These are phyloP conservation scores for Irpex sp. DNA, from an alignment of 1,284 basidiomycete species.

Conservation along the genomic window DNA sequence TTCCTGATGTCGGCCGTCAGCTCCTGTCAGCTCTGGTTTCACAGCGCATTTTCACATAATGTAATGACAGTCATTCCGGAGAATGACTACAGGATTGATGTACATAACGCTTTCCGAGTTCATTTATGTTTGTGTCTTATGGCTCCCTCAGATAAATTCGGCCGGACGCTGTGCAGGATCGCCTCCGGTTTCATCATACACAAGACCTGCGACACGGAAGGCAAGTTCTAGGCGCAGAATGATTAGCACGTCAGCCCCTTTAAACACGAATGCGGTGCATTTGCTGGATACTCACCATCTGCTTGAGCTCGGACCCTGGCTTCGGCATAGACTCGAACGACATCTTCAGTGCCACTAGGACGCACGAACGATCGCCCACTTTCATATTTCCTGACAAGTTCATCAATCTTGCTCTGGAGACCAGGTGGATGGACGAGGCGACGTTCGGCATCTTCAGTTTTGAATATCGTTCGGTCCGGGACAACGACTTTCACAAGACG, in stretches of 20 bases:
- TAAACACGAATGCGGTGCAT: constrained; percentile 1
- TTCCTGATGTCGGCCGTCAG: not conserved
- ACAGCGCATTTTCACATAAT: too few relatives aligned
- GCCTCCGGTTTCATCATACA: constrained; percentile 77
- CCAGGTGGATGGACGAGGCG: constrained; percentile 78
- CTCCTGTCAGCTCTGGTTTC: not conserved
- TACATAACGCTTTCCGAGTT: not conserved
- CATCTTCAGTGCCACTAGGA: constrained; percentile 98
- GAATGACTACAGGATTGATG: too few relatives aligned
- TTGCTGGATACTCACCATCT: constrained; percentile 60
- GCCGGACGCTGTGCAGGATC: constrained; percentile 64
- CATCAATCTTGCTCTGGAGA: constrained; percentile 86
- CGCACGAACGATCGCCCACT: constrained; percentile 91
- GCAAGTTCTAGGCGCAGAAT: constrained; percentile 59
- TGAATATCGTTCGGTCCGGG: constrained; percentile 79
- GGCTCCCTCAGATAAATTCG: constrained; percentile 53
- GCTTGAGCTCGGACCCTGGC: constrained; percentile 73
- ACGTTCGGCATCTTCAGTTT: constrained; percentile 93
- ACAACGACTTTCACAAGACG: constrained; percentile 96
- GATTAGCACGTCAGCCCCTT: not conserved
- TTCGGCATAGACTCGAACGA: constrained; percentile 97
- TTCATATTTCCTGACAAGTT: constrained; percentile 77
- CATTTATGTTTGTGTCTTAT: constrained; percentile 2
- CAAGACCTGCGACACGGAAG: constrained; percentile 77
- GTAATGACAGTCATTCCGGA: too few relatives aligned